phyloP scores from a whole-genome alignment of 805 yeast genomes.

The Hanseniaspora lachancei region DNA sequence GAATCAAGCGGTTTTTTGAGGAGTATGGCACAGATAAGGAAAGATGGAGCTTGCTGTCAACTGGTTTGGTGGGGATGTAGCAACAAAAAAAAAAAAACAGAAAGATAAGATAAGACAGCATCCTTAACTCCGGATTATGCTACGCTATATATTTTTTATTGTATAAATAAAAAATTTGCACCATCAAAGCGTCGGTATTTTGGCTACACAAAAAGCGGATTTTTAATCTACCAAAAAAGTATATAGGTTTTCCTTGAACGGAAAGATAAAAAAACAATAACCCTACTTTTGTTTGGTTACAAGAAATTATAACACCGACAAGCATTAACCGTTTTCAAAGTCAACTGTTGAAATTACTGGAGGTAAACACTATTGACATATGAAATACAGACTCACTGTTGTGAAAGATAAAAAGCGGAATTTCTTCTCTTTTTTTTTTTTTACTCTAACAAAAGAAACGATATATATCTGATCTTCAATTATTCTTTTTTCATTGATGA shows the following conservation, averaged over 20 bases:
- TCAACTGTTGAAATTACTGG: too few relatives aligned
- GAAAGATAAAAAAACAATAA: too few relatives aligned
- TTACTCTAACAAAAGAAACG: background rate
- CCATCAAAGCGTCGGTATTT: background rate
- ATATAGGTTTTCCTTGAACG: too few relatives aligned
- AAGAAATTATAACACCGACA: background rate
- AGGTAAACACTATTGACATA: too few relatives aligned
- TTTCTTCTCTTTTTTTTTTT: background rate
- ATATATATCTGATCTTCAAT: background rate
- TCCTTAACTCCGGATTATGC: background rate
- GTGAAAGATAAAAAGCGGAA: background rate
- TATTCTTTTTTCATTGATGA: too few relatives aligned
- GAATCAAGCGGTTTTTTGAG: conserved; percentile 32
- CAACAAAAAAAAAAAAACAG: background rate
- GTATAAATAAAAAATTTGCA: too few relatives aligned
- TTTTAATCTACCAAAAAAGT: background rate
- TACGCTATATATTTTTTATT: too few relatives aligned
- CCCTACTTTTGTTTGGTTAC: too few relatives aligned
- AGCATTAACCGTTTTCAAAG: background rate
- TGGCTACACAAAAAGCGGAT: too few relatives aligned
- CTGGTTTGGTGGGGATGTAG: conserved; percentile 11
- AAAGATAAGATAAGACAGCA: background rate
- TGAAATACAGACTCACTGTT: too few relatives aligned
- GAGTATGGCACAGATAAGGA: conserved; percentile 11
- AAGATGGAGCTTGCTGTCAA: conserved; percentile 2